A percentile compares a stretch with the other conserved stretches of the same genome.
Evolutionary conservation across 2,329 filamentous ascomycete genomes (phyloP).

Genomic region (Fusarium anguioides): DNA sequence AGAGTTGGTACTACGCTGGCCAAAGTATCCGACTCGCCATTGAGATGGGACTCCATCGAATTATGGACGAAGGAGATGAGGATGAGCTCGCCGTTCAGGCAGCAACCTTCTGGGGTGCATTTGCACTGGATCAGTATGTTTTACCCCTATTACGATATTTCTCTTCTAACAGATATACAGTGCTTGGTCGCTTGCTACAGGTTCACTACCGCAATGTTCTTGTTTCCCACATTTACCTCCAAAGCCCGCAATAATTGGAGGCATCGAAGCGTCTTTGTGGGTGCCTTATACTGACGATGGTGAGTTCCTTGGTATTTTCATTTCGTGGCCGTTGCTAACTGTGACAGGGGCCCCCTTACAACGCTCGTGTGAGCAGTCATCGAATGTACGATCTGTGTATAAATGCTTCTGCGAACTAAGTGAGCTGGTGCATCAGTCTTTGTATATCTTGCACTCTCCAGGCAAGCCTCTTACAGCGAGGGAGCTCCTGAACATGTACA

Average conservation of each 20-base stretch:
- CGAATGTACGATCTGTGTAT: constrained; percentile 75
- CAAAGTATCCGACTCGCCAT: constrained; percentile 78
- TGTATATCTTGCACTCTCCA: constrained; percentile 79
- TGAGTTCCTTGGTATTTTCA: constrained; percentile 49
- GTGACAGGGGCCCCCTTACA: constrained; percentile 63
- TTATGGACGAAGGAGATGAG: constrained; percentile 60
- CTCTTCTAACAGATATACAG: constrained; percentile 52
- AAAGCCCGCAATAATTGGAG: constrained; percentile 69
- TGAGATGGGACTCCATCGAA: constrained; percentile 75
- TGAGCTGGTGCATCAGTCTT: constrained; percentile 77
- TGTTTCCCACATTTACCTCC: constrained; percentile 66
- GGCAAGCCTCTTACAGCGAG: constrained; percentile 72
- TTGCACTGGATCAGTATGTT: constrained; percentile 72
- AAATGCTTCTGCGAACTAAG: constrained; percentile 78
- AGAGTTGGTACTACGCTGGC: constrained; percentile 78
- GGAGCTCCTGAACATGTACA: constrained; percentile 72
- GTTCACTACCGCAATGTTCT: constrained; percentile 70
- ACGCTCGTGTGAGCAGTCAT: constrained; percentile 69
- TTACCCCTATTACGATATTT: background rate
- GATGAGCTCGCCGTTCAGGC: constrained; percentile 68
- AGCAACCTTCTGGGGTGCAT: constrained; percentile 72
- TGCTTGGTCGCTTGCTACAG: constrained; percentile 73
- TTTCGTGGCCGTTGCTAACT: background rate
- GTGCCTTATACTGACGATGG: constrained; percentile 69
- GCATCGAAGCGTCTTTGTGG: constrained; percentile 70